A percentile compares a stretch with the other conserved stretches of the same genome.
phyloP scores from a whole-genome alignment of 2,329 filamentous ascomycete genomes.

The Alternaria novae-zelandiae region DNA sequence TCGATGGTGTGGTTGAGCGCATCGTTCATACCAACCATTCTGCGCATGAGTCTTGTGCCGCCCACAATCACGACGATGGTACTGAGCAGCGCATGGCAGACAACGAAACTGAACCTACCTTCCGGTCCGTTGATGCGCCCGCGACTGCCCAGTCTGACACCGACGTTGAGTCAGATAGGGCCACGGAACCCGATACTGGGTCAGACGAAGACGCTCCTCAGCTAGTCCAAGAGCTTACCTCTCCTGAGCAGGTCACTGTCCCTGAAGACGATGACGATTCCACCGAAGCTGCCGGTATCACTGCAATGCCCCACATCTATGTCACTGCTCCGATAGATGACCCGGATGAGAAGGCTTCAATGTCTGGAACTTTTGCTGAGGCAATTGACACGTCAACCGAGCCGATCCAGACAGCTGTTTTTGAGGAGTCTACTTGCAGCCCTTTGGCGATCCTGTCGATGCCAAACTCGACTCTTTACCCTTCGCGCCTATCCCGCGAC shows the following conservation, averaged over 20 bases:
- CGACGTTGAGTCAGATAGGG: background rate
- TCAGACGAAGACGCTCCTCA: background rate
- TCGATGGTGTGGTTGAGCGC: background rate
- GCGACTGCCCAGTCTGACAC: background rate
- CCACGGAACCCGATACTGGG: background rate
- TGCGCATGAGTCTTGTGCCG: no score
- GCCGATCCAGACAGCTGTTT: accelerated
- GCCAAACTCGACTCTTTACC: background rate
- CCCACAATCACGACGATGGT: background rate
- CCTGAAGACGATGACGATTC: background rate
- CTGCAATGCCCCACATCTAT: background rate
- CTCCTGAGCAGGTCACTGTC: background rate
- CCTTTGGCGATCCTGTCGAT: background rate
- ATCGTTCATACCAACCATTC: background rate
- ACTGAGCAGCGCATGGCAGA: background rate
- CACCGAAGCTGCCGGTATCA: background rate
- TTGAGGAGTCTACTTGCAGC: background rate
- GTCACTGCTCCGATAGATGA: background rate
- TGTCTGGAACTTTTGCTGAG: background rate
- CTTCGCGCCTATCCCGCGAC: background rate
- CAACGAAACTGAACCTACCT: background rate
- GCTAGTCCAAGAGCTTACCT: background rate
- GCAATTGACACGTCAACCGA: background rate
- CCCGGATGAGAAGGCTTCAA: background rate
- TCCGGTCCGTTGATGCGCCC: background rate